A percentile compares a stretch with the other conserved stretches of the same genome.
Evolutionary conservation across 2,329 filamentous ascomycete genomes (phyloP).

Genomic region (Aureobasidium subglaciale): DNA sequence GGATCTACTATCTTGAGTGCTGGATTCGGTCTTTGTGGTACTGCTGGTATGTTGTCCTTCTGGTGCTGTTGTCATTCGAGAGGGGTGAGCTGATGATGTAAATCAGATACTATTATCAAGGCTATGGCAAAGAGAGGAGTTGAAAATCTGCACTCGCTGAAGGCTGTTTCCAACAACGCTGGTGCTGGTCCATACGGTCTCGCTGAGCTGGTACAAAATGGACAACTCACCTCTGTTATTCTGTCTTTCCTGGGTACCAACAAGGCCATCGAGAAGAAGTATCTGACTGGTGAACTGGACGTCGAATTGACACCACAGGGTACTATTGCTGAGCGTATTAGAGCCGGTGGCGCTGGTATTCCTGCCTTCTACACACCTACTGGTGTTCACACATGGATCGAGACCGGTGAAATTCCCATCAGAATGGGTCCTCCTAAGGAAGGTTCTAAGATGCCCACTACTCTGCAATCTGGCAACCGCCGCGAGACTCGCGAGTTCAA

Average conservation of each 20-base stretch:
- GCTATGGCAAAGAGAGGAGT: constrained; percentile 55
- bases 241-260: constrained; percentile 93
- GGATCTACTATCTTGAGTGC: constrained; percentile 72
- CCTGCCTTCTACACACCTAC: constrained; percentile 86
- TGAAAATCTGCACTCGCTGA: constrained; percentile 45
- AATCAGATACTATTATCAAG: constrained; percentile 66
- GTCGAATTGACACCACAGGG: constrained; percentile 89
- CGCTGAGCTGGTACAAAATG: constrained; percentile 53
- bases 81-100: constrained; percentile 27
- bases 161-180: constrained; percentile 90
- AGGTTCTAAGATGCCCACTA: constrained; percentile 38
- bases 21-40: constrained; percentile 77
- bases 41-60: constrained; percentile 21
- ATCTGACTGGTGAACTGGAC: constrained; percentile 78
- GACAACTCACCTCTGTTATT: constrained; percentile 88
- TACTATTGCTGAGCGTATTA: constrained; percentile 81
- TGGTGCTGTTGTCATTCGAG: not conserved
- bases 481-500: constrained; percentile 89
- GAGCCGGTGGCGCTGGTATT: constrained; percentile 79
- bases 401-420: constrained; percentile 84
- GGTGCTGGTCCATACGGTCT: constrained; percentile 65
- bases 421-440: constrained; percentile 54
- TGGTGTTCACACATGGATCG: constrained; percentile 52
- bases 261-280: constrained; percentile 87
- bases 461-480: constrained; percentile 67